phyloP scores from a whole-genome alignment of 768 basidiomycete species.

The Xanthoconium stramineum region DNA sequence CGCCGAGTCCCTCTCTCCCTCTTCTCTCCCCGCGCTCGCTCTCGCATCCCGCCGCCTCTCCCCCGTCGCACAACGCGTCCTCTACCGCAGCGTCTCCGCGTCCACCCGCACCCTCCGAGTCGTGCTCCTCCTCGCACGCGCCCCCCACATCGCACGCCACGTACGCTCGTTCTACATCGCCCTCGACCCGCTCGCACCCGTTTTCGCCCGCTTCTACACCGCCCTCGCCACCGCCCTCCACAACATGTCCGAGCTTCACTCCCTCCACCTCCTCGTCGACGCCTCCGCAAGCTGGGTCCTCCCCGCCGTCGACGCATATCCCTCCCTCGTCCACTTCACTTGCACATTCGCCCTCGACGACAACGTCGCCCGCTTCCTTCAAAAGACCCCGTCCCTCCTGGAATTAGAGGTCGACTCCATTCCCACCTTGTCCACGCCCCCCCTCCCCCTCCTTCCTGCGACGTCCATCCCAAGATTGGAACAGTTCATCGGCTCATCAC shows the following conservation, averaged over 20 bases:
- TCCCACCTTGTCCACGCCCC: conserved; percentile 27
- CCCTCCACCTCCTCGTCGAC: conserved; percentile 49
- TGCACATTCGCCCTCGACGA: conserved; percentile 61
- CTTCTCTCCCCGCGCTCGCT: conserved; percentile 49
- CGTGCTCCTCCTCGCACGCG: conserved; percentile 54
- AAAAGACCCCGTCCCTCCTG: conserved; percentile 49
- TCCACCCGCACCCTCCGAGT: conserved; percentile 46
- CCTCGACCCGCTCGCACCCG: conserved; percentile 37
- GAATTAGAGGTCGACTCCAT: conserved; percentile 52
- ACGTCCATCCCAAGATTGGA: conserved; percentile 43
- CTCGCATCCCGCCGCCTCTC: conserved; percentile 40
- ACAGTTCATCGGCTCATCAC: conserved; percentile 61
- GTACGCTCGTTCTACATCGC: conserved; percentile 63
- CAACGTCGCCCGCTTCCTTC: conserved; percentile 58
- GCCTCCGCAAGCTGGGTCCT: conserved; percentile 55
- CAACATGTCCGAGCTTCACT: conserved; percentile 58
- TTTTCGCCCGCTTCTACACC: conserved; percentile 47
- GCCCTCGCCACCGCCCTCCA: conserved; percentile 51
- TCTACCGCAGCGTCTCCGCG: conserved; percentile 58
- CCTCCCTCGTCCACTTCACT: conserved; percentile 51
- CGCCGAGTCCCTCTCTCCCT: conserved; percentile 33
- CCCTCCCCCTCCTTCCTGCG: conserved; percentile 24
- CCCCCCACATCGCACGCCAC: conserved; percentile 53
- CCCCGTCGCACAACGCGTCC: conserved; percentile 52
- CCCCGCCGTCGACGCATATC: conserved; percentile 35